Evolutionary conservation across 2,329 filamentous ascomycete genomes (phyloP), one percentile per base, ranked within the genome.

Genomic region (Colletotrichum euphorbiae): DNA sequence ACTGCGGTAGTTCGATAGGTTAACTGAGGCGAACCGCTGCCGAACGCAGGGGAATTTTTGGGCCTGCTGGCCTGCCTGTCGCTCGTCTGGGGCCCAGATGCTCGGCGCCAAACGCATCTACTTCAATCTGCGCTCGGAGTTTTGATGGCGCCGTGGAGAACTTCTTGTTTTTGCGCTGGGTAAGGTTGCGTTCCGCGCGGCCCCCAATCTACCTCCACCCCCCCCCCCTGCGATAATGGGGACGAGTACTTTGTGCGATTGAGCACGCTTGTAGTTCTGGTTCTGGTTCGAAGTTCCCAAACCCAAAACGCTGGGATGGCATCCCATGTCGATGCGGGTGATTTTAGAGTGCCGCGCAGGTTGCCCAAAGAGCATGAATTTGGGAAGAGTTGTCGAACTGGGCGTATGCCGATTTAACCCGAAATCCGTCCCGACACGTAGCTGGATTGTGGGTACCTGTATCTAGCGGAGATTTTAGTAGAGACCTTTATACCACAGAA

Each of bases 321-420:
- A 52, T 62, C 36, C 51, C 59, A 57, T 56, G 58, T 63, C 51
- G 24, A 46, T 19, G 59, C 38, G 38, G 36, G 42, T 43, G 64
- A 58, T 67, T 42, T 33, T 52, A 40, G 3, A 67, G 65, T 64
- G 52, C 52, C 45, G 60, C 40, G 46, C 52, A 58, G 15, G 24
- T 46, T 54, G 21, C 38, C 60, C 65, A 28, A 58, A 54, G 13
- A 52, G 60, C 65, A 68, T 68, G 61, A 38, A 55, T 48, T 65
- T 61, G 54, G 61, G 61, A 59, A 48, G 21, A n/a, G n/a, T n/a
- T n/a, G n/a, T n/a, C n/a, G n/a, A n/a, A n/a, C n/a, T n/a, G n/a
- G n/a, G n/a, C n/a, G n/a, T n/a, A n/a, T n/a, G n/a, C n/a, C n/a
- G n/a, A n/a, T n/a, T n/a, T n/a, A n/a, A n/a, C n/a, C n/a, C n/a